These are phyloP conservation scores for Begonia loranthoides DNA, from an alignment of 306 rosid genomes.

Conservation along the genomic window DNA sequence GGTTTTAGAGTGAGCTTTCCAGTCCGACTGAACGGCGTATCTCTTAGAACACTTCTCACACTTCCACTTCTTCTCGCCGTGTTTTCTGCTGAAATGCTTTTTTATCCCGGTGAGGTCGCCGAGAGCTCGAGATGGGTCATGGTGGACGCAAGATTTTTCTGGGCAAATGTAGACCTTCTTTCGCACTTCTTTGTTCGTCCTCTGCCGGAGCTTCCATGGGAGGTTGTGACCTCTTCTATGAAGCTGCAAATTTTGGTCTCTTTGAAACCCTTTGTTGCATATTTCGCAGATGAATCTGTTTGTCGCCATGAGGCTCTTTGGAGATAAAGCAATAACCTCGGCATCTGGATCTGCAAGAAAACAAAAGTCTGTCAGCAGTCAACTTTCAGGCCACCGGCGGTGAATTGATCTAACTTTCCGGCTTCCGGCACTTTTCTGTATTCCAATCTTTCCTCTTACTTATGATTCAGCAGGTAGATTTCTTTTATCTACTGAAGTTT, in stretches of 20 bases:
- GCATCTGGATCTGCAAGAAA: slow-evolving; percentile 79
- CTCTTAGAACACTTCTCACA: slow-evolving; percentile 91
- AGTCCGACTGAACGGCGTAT: slow-evolving; percentile 89
- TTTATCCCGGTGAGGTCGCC: slow-evolving; percentile 95
- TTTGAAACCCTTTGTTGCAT: slow-evolving; percentile 94
- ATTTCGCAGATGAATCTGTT: slow-evolving; percentile 84
- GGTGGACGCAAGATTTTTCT: slow-evolving; percentile 78
- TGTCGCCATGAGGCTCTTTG: slow-evolving; percentile 87
- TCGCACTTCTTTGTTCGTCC: slow-evolving; percentile 50
- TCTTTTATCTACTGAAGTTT: too few species aligned
- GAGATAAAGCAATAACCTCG: slow-evolving; percentile 79
- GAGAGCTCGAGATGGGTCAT: slow-evolving; percentile 68
- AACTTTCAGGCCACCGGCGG: too few species aligned
- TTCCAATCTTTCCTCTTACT: too few species aligned
- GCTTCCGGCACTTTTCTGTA: too few species aligned
- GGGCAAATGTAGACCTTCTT: slow-evolving; percentile 95
- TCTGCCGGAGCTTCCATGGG: slow-evolving; percentile 77
- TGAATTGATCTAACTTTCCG: too few species aligned
- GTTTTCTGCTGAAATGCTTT: slow-evolving; percentile 86
- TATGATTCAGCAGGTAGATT: too few species aligned
- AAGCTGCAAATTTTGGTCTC: slow-evolving; percentile 90
- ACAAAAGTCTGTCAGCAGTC: too few species aligned
- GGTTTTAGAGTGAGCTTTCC: slow-evolving; percentile 95
- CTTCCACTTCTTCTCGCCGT: slow-evolving; percentile 99
- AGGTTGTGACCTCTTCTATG: slow-evolving; percentile 93